Evolutionary conservation across 176 grass and related monocot genomes (phyloP).

Genomic region (Poa pratensis): DNA sequence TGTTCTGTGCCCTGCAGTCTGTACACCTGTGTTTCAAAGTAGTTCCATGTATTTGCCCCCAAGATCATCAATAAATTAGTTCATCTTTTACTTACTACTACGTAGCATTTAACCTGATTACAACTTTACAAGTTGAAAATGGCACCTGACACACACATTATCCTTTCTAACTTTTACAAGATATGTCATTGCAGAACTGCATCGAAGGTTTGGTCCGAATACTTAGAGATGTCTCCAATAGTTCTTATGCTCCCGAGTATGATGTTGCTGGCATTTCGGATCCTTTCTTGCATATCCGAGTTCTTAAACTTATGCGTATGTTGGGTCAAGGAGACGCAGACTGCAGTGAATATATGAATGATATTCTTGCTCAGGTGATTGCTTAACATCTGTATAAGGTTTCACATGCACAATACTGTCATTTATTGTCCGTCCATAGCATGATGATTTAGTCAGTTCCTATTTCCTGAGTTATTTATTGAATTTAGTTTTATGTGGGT

Average conservation of each 20-base stretch:
- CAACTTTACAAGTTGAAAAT: conserved; percentile 19
- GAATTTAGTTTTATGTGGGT: not conserved
- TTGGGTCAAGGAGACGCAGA: conserved; percentile 94
- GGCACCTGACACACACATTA: not conserved
- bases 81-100: not conserved
- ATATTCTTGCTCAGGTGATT: conserved; percentile 96
- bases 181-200: conserved; percentile 68
- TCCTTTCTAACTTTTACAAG: conserved; percentile 1
- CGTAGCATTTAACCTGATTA: not conserved
- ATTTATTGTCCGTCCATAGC: conserved; percentile 30
- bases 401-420: not conserved
- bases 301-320: conserved; percentile 83
- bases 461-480: conserved; percentile 17
- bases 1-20: not conserved
- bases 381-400: conserved; percentile 28
- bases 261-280: conserved; percentile 91
- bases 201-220: conserved; percentile 84
- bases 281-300: conserved; percentile 93
- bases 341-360: conserved; percentile 94
- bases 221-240: conserved; percentile 94
- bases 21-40: not conserved
- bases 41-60: conserved; percentile 1
- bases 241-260: conserved; percentile 97
- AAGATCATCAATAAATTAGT: conserved; percentile 5
- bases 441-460: conserved; percentile 4